Evolutionary conservation across 495 filamentous ascomycete genomes (phyloP).

Genomic region (Stereocaulon alpinum): DNA sequence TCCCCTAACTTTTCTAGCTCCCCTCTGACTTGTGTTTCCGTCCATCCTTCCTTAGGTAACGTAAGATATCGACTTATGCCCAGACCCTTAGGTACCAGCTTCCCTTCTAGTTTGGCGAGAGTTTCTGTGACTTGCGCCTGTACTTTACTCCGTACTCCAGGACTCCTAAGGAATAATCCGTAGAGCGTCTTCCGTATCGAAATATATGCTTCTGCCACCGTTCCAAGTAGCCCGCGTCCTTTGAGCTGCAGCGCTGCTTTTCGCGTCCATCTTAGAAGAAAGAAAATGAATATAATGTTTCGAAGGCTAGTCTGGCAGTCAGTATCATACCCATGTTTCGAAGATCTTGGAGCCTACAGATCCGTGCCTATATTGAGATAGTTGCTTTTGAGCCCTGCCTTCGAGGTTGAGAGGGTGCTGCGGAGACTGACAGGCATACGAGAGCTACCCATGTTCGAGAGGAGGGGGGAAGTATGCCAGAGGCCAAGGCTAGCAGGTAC

Average conservation of each 20-base stretch:
- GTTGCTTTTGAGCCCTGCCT: constrained; percentile 12
- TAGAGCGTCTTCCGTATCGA: constrained; percentile 62
- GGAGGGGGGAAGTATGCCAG: no score
- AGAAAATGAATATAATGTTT: constrained; percentile 83
- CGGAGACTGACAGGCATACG: constrained; percentile 21
- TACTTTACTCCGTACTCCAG: constrained; percentile 74
- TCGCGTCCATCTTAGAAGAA: constrained; percentile 77
- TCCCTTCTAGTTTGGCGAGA: constrained; percentile 64
- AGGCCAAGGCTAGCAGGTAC: background rate
- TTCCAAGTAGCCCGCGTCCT: constrained; percentile 79
- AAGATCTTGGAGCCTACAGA: constrained; percentile 1
- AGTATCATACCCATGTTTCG: background rate
- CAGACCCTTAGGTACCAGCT: constrained; percentile 65
- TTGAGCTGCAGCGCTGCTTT: constrained; percentile 72
- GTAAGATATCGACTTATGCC: constrained; percentile 62
- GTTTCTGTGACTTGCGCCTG: constrained; percentile 65
- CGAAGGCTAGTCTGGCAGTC: constrained; percentile 49
- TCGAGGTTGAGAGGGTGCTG: constrained; percentile 9
- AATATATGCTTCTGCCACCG: constrained; percentile 59
- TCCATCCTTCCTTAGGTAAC: constrained; percentile 81
- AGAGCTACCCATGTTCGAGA: constrained; percentile 16
- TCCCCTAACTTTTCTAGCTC: constrained; percentile 69
- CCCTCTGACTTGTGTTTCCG: constrained; percentile 61
- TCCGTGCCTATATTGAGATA: constrained; percentile 15
- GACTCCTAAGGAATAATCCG: constrained; percentile 73